Evolutionary conservation across 805 yeast species (phyloP).

Genomic region (Zygoascus biomembranicola): DNA sequence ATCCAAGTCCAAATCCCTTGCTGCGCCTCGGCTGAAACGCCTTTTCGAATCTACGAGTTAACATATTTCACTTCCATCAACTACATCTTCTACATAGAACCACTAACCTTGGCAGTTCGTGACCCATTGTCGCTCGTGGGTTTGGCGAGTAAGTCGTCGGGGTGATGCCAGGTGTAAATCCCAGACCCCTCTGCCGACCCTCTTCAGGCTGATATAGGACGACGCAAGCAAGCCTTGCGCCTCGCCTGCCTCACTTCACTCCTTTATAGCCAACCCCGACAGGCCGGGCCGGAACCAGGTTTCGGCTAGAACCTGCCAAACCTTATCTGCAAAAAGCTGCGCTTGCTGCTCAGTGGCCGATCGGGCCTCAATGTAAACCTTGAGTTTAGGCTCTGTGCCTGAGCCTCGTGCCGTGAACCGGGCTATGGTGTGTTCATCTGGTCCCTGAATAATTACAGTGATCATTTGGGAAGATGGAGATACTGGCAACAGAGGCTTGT

Average conservation of each 20-base stretch:
- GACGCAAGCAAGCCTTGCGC: too few species aligned
- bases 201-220: too few species aligned
- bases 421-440: conserved; percentile 33
- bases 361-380: conserved; percentile 79
- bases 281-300: neutral
- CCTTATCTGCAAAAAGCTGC: conserved; percentile 41
- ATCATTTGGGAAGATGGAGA: conserved; percentile 81
- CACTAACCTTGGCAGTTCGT: neutral
- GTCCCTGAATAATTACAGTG: conserved; percentile 43
- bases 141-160: neutral
- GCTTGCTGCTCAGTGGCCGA: conserved; percentile 44
- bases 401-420: conserved; percentile 87
- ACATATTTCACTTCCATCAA: too few species aligned
- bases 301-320: conserved; percentile 52
- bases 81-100: neutral
- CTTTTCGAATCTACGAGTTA: neutral
- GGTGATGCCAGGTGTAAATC: neutral
- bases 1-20: neutral
- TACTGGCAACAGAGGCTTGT: conserved; percentile 57
- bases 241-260: too few species aligned
- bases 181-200: neutral
- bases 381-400: conserved; percentile 93
- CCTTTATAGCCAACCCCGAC: neutral
- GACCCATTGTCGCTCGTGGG: neutral
- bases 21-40: conserved; percentile 1